phyloP scores from a whole-genome alignment of 306 rosid species.

The Aeschynomene evenia region DNA sequence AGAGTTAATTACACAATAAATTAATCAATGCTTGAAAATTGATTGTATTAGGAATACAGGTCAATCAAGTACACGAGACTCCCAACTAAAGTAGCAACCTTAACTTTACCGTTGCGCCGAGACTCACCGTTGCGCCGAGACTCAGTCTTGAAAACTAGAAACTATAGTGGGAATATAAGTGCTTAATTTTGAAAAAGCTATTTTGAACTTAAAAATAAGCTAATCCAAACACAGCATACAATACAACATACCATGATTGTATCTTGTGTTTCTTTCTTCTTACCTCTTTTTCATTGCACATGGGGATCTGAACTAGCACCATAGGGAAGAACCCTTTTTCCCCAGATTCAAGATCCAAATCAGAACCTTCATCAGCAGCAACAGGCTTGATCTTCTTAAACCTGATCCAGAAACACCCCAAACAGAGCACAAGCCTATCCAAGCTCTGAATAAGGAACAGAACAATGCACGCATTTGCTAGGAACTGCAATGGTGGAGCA shows the following conservation, averaged over 20 bases:
- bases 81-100: not conserved
- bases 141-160: no score
- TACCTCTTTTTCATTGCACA: slow-evolving; percentile 92
- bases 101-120: no score
- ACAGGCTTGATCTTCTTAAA: slow-evolving; percentile 73
- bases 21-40: no score
- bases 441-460: slow-evolving; percentile 77
- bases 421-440: slow-evolving; percentile 73
- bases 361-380: slow-evolving; percentile 28
- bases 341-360: slow-evolving; percentile 66
- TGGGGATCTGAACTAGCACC: slow-evolving; percentile 95
- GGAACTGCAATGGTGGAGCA: slow-evolving; percentile 81
- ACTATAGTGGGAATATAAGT: not conserved
- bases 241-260: not conserved
- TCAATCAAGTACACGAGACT: not conserved
- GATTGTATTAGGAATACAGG: no score
- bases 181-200: not conserved
- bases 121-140: no score
- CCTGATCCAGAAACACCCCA: slow-evolving; percentile 89
- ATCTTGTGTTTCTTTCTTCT: no score
- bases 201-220: not conserved
- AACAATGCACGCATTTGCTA: slow-evolving; percentile 69
- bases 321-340: slow-evolving; percentile 72
- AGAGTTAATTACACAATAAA: no score
- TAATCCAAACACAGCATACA: not conserved